phyloP scores from a whole-genome alignment of 495 filamentous ascomycete genomes.

The Penicillium flavigenum region DNA sequence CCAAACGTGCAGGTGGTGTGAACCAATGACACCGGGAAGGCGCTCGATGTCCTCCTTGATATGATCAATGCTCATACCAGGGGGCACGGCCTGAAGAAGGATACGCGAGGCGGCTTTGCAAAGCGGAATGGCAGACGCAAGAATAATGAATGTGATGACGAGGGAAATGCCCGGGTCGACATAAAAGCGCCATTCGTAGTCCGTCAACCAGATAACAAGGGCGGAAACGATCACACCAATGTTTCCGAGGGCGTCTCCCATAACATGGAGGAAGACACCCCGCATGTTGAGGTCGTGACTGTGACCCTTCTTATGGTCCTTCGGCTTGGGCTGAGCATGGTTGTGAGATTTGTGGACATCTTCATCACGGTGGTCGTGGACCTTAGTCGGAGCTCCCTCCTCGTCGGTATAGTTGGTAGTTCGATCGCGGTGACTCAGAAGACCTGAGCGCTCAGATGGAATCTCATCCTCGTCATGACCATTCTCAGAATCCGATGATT shows the following conservation, averaged over 20 bases:
- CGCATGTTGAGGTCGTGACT: slow-evolving; percentile 97
- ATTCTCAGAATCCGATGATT: slow-evolving; percentile 54
- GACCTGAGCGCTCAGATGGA: slow-evolving; percentile 41
- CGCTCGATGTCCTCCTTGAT: slow-evolving; percentile 87
- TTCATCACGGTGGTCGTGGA: slow-evolving; percentile 23
- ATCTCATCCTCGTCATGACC: slow-evolving; percentile 47
- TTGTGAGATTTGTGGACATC: slow-evolving; percentile 60
- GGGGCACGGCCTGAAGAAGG: slow-evolving; percentile 87
- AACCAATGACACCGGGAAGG: slow-evolving; percentile 79
- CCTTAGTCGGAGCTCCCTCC: slow-evolving; percentile 18
- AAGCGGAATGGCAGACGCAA: slow-evolving; percentile 84
- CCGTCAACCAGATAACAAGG: slow-evolving; percentile 85
- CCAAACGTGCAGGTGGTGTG: slow-evolving; percentile 97
- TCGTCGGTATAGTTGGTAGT: slow-evolving; percentile 44
- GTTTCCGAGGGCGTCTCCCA: slow-evolving; percentile 95
- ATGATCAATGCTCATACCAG: slow-evolving; percentile 80
- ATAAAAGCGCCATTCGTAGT: slow-evolving; percentile 68
- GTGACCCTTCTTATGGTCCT: slow-evolving; percentile 56
- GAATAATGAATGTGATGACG: slow-evolving; percentile 95
- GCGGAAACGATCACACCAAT: slow-evolving; percentile 94
- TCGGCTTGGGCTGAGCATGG: slow-evolving; percentile 72
- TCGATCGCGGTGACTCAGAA: slow-evolving; percentile 37
- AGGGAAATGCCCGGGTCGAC: slow-evolving; percentile 91
- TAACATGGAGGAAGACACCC: slow-evolving; percentile 92
- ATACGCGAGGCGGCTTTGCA: slow-evolving; percentile 93